phyloP scores from a whole-genome alignment of 2,329 filamentous ascomycete genomes.

The Macrophomina tecta region DNA sequence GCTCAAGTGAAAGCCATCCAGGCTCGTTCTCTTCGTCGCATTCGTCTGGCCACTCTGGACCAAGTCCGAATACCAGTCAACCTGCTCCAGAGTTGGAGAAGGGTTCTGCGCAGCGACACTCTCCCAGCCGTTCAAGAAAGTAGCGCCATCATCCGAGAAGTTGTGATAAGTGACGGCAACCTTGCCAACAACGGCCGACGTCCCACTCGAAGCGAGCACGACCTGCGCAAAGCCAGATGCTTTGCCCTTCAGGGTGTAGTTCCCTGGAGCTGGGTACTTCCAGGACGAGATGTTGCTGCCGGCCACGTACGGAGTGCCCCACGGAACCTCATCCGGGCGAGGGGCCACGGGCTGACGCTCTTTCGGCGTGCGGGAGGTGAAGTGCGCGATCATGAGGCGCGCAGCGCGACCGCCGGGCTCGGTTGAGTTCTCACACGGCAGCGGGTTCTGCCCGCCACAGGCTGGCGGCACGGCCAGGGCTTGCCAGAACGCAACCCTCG shows the following conservation, averaged over 20 bases:
- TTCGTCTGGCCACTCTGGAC: constrained; percentile 39
- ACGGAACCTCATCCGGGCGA: constrained; percentile 42
- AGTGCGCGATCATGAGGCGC: constrained; percentile 51
- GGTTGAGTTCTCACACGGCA: constrained; percentile 50
- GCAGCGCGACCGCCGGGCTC: constrained; percentile 47
- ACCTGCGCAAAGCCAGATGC: constrained; percentile 33
- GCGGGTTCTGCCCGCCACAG: constrained; percentile 53
- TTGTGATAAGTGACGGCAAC: constrained; percentile 45
- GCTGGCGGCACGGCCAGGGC: constrained; percentile 46
- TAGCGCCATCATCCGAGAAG: constrained; percentile 46
- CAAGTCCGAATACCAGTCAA: constrained; percentile 51
- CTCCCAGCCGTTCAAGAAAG: constrained; percentile 45
- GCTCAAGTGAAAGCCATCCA: constrained; percentile 47
- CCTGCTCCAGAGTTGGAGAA: constrained; percentile 34
- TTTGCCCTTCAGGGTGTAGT: constrained; percentile 31
- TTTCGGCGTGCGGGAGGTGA: constrained; percentile 42
- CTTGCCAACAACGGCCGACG: constrained; percentile 30
- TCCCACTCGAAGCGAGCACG: constrained; percentile 28
- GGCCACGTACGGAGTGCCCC: constrained; percentile 43
- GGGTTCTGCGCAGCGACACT: constrained; percentile 38
- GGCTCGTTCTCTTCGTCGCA: constrained; percentile 48
- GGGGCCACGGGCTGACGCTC: constrained; percentile 32
- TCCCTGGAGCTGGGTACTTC: constrained; percentile 14
- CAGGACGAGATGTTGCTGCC: constrained; percentile 20
- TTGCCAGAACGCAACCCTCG: constrained; percentile 53